Conservation (phyloP, 2,329 filamentous ascomycete species). For the Colletotrichum nymphaeae region DNA sequence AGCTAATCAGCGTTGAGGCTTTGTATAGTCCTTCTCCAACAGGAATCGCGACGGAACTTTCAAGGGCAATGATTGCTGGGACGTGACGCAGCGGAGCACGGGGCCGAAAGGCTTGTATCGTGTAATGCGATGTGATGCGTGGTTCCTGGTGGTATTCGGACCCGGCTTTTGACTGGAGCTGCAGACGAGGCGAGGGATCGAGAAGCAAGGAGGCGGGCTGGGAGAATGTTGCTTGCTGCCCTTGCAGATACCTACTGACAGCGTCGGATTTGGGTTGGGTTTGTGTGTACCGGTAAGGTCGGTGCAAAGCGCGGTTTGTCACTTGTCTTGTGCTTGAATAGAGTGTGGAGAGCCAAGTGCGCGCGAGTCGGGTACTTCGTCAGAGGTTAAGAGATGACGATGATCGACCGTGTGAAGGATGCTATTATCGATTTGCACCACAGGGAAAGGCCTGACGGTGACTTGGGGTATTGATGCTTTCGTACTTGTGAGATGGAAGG, state of each 20-base stretch:
- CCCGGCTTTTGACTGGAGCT: conserved; percentile 10
- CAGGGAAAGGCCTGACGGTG: conserved; percentile 17
- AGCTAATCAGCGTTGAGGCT: conserved; percentile 33
- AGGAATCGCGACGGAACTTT: conserved; percentile 22
- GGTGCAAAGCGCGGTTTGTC: conserved; percentile 9
- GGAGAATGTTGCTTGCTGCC: conserved; percentile 3
- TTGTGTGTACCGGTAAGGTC: neutral
- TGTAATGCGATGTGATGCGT: conserved; percentile 7
- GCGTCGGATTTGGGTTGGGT: neutral
- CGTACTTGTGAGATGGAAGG: conserved; percentile 20
- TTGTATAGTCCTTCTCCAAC: conserved; percentile 15
- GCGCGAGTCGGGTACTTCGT: conserved; percentile 30
- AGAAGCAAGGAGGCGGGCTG: neutral
- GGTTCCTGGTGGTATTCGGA: neutral
- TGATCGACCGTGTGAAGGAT: neutral
- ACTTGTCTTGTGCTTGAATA: neutral
- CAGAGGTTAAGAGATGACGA: conserved; percentile 24
- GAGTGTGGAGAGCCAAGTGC: conserved; percentile 28
- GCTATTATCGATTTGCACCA: neutral
- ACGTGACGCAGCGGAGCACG: conserved; percentile 25
- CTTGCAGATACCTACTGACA: conserved; percentile 8
- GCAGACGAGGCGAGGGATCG: conserved; percentile 14
- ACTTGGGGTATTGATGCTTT: conserved; percentile 1
- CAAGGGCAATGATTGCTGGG: conserved; percentile 19
- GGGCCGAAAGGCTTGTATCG: conserved; percentile 23